These are phyloP conservation scores for Amphibolis antarctica DNA, from an alignment of 106 monocot species.

Conservation along the genomic window DNA sequence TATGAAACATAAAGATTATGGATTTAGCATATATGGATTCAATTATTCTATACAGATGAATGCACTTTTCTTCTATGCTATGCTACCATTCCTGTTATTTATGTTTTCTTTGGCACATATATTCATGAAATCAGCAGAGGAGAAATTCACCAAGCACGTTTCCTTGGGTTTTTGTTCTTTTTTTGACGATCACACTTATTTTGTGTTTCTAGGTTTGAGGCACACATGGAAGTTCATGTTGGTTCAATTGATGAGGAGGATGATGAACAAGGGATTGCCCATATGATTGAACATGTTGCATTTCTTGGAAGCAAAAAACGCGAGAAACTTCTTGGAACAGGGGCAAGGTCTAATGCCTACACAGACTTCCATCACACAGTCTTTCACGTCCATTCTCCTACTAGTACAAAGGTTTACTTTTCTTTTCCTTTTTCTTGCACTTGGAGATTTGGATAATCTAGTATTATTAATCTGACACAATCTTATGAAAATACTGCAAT, in stretches of 20 bases:
- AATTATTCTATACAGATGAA: not conserved
- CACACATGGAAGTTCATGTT: conserved; percentile 99
- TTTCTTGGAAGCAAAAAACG: conserved; percentile 99
- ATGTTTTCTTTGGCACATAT: too few relatives aligned
- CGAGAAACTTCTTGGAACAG: conserved; percentile 97
- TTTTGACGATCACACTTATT: not conserved
- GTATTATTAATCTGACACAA: not conserved
- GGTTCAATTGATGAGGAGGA: conserved; percentile 98
- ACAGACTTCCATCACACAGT: conserved; percentile 99
- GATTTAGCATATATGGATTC: too few relatives aligned
- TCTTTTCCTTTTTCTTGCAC: not conserved
- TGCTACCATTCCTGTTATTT: not conserved
- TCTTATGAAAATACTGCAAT: not conserved
- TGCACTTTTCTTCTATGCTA: not conserved
- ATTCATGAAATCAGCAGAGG: too few relatives aligned
- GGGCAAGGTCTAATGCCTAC: conserved; percentile 98
- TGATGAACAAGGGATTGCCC: conserved; percentile 99
- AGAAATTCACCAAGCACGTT: too few relatives aligned
- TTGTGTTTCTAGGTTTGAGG: conserved; percentile 72
- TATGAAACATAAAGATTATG: conserved; percentile 10
- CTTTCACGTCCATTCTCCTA: conserved; percentile 95
- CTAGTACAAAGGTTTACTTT: conserved; percentile 56
- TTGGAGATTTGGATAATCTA: not conserved
- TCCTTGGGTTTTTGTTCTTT: not conserved
- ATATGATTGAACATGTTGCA: conserved; percentile 99